Evolutionary conservation across 176 grass and related monocot species (phyloP), one percentile per base, ranked within the genome.

Genomic region (Olyra latifolia): DNA sequence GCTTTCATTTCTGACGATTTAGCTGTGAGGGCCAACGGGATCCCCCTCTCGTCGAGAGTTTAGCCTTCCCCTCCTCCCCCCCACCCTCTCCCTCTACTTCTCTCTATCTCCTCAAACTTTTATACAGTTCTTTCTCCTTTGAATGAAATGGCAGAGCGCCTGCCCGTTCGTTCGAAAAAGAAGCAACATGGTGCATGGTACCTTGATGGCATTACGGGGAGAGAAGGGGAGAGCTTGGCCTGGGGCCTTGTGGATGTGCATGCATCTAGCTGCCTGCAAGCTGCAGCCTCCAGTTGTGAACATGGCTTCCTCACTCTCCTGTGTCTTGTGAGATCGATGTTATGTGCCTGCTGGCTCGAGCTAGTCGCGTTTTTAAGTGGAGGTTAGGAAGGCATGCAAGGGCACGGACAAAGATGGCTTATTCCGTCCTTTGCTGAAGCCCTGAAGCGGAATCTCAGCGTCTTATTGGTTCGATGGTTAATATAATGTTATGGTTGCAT

Each of bases 201-300:
- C 80, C 80, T 66, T 75, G 59, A 66, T 3, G 58, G 80, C 24
- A 24, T 64, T 82, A 16, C 56, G n/a, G 29, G n/a, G 40, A 14
- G 69, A 16, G 27, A 65, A 65, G 19, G 69, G 47, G 4, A 28
- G 10, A 29, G 59, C 29, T 43, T 54, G 80, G 9, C 30, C 59
- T 45, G 59, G 46, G 25, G 10, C 48, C 60, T 53, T 23, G 46
- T 7, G n/a, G 14, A 15, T 13, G 23, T 38, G 59, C n/a, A 40
- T 19, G 42, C 42, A 40, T 50, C 29, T 74, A 20, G 23, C 41
- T 0, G 35, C 46, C n/a, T 42, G 41, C 22, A 74, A 52, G 59
- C 43, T 43, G 30, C 47, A 23, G 30, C 50, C 35, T 13, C 46
- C 70, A 66, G 35, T 46, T 75, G 70, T n/a, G 6, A 83, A 66